phyloP scores from a whole-genome alignment of 495 filamentous ascomycete species.

The Penicillium antarcticum region DNA sequence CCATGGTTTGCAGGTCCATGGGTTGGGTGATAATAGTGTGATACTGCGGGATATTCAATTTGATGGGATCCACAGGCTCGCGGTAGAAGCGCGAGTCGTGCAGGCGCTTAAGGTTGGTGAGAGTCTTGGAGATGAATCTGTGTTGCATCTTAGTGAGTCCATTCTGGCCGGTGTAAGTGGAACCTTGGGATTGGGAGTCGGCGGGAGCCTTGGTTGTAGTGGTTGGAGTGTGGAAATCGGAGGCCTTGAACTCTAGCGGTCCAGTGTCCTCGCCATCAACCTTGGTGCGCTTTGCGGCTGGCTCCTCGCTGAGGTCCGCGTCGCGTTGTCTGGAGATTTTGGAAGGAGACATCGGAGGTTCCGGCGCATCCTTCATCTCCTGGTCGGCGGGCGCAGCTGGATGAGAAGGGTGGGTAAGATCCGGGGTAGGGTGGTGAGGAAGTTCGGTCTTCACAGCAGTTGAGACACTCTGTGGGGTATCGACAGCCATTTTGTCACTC shows the following conservation, averaged over 20 bases:
- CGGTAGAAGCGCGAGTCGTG: constrained; percentile 70
- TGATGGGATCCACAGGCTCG: constrained; percentile 68
- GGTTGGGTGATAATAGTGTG: constrained; percentile 66
- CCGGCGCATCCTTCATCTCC: constrained; percentile 39
- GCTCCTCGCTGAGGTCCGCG: constrained; percentile 65
- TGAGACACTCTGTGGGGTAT: constrained; percentile 9
- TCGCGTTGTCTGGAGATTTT: constrained; percentile 72
- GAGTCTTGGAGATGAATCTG: constrained; percentile 46
- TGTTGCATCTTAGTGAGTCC: constrained; percentile 56
- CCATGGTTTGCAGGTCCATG: constrained; percentile 81
- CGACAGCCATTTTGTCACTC: constrained; percentile 17
- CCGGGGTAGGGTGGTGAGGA: constrained; percentile 32
- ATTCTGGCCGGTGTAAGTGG: no score
- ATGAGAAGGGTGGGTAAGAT: constrained; percentile 5
- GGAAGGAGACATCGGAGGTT: constrained; percentile 37
- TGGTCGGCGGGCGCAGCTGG: constrained; percentile 29
- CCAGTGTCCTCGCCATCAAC: constrained; percentile 43
- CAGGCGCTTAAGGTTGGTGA: constrained; percentile 77
- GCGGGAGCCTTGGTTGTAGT: constrained; percentile 14
- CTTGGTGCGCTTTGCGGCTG: constrained; percentile 73
- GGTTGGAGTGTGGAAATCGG: constrained; percentile 29
- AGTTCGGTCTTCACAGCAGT: constrained; percentile 28
- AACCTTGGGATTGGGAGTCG: neutral
- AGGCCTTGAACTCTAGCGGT: constrained; percentile 34
- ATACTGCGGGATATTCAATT: constrained; percentile 70